These are phyloP conservation scores for Botryotinia convoluta DNA, from an alignment of 2,329 filamentous ascomycete genomes.

Conservation along the genomic window DNA sequence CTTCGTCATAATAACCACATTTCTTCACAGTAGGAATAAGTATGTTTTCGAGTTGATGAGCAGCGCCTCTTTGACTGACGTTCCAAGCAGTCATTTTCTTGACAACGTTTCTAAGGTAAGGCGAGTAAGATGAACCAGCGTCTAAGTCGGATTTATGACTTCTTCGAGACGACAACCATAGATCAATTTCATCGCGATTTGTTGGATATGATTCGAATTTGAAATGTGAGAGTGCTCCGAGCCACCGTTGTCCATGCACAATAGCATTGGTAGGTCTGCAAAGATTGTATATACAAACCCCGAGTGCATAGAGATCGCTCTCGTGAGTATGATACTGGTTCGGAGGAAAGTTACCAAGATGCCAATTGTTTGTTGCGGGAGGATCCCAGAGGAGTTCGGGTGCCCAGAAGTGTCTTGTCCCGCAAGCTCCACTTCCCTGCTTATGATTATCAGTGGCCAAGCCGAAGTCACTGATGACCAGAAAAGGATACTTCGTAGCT, in stretches of 20 bases:
- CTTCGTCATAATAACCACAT: neutral
- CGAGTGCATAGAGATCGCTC: slow-evolving; percentile 34
- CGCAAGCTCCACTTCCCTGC: slow-evolving; percentile 21
- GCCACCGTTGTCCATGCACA: neutral
- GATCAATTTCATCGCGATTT: neutral
- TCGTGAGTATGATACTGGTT: slow-evolving; percentile 22
- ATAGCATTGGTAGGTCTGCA: neutral
- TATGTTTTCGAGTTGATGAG: neutral
- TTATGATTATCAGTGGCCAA: slow-evolving; percentile 28
- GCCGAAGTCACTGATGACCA: slow-evolving; percentile 35
- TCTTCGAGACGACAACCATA: neutral
- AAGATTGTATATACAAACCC: slow-evolving; percentile 28
- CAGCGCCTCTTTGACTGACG: neutral
- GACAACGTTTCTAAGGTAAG: neutral
- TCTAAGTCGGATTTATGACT: neutral
- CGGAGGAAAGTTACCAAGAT: slow-evolving; percentile 18
- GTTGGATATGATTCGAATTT: neutral
- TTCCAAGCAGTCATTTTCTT: slow-evolving; percentile 6
- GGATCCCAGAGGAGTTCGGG: slow-evolving; percentile 31
- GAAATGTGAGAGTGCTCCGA: slow-evolving; percentile 12
- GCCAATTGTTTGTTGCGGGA: slow-evolving; percentile 18
- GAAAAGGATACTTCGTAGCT: slow-evolving; percentile 31
- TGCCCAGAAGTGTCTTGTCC: slow-evolving; percentile 27
- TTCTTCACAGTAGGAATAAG: neutral
- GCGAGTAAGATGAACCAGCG: neutral